Evolutionary conservation across 164 flowering plant genomes (phyloP).

Genomic region (Magnolia officinalis): DNA sequence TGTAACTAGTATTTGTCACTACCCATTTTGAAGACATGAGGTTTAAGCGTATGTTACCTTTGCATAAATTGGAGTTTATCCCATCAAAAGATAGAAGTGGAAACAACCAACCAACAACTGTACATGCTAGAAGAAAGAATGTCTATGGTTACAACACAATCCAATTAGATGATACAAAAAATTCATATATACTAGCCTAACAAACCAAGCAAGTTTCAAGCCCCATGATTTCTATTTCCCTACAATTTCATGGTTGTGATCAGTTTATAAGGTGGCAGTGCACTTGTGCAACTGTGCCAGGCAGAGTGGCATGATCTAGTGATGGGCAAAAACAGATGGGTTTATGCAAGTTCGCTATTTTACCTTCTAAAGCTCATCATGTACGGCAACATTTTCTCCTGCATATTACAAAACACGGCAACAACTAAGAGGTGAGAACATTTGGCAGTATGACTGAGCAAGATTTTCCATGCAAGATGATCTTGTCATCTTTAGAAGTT

Average conservation of each 20-base stretch:
- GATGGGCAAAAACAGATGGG: background rate
- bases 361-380: slow-evolving; percentile 53
- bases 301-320: background rate
- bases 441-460: no score
- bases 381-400: slow-evolving; percentile 22
- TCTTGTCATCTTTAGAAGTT: no score
- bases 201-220: background rate
- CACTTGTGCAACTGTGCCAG: slow-evolving; percentile 3
- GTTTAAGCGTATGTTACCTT: background rate
- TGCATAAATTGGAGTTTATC: background rate
- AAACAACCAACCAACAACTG: background rate
- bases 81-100: background rate
- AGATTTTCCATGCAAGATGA: no score
- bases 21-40: no score
- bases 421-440: no score
- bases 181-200: background rate
- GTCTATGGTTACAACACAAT: background rate
- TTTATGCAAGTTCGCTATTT: slow-evolving; percentile 11
- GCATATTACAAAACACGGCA: background rate
- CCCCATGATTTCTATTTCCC: background rate
- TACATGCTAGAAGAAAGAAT: background rate
- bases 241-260: background rate
- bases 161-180: background rate
- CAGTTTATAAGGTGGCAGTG: background rate
- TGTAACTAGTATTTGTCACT: no score